These are phyloP conservation scores for Neoboletus brunneissimus DNA, from an alignment of 768 basidiomycete species.

Conservation along the genomic window DNA sequence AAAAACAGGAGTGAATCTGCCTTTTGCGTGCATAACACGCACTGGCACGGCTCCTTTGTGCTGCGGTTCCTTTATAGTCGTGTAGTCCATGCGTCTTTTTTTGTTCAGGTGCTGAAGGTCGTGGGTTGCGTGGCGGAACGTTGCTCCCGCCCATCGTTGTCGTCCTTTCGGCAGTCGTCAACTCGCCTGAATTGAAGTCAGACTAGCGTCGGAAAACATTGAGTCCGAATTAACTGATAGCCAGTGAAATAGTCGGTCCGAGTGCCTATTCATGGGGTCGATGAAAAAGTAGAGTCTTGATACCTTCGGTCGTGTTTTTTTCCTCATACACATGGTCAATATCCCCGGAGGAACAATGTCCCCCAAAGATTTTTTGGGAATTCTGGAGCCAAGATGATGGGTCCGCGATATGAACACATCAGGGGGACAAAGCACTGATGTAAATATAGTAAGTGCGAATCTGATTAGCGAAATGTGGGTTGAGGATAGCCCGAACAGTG, in stretches of 20 bases:
- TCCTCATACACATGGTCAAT: neutral
- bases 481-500: conserved; percentile 1
- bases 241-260: neutral
- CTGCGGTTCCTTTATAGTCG: conserved; percentile 66
- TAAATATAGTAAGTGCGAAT: conserved; percentile 2
- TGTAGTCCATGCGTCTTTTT: conserved; percentile 39
- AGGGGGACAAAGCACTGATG: neutral
- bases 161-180: neutral
- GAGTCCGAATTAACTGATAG: neutral
- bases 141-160: neutral
- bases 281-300: neutral
- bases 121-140: conserved; percentile 8
- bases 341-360: conserved; percentile 5
- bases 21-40: conserved; percentile 47
- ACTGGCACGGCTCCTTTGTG: conserved; percentile 78
- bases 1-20: conserved; percentile 68
- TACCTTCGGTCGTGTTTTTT: neutral
- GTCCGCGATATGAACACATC: neutral
- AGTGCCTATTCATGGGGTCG: neutral
- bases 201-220: neutral
- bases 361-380: neutral
- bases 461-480: neutral
- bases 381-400: neutral
- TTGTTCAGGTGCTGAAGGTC: neutral
- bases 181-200: neutral